Evolutionary conservation across 2,329 filamentous ascomycete genomes (phyloP).

Genomic region (Fusarium redolens): DNA sequence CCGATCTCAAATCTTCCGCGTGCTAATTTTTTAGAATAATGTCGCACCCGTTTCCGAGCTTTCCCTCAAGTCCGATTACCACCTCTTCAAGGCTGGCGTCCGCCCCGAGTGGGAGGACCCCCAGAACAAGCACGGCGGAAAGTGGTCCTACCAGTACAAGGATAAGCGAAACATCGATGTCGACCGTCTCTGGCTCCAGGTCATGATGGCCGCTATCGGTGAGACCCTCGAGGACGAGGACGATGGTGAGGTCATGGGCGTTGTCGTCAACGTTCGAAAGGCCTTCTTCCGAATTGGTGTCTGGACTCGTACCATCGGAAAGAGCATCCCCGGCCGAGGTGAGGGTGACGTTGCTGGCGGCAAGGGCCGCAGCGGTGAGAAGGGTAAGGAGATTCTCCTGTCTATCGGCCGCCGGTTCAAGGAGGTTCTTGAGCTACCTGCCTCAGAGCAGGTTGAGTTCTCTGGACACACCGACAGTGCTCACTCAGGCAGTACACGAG

Average conservation of each 20-base stretch:
- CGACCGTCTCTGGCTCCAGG: conserved; percentile 95
- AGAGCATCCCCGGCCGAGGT: conserved; percentile 80
- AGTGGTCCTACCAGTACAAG: conserved; percentile 99
- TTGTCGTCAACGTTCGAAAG: conserved; percentile 98
- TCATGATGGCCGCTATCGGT: conserved; percentile 95
- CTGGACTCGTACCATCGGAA: conserved; percentile 95
- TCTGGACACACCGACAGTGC: conserved; percentile 96
- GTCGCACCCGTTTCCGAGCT: conserved; percentile 96
- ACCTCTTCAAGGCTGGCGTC: conserved; percentile 97
- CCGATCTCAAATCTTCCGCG: conserved; percentile 7
- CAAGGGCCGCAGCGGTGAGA: conserved; percentile 81
- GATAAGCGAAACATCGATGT: conserved; percentile 93
- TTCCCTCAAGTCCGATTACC: conserved; percentile 97
- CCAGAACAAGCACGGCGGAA: conserved; percentile 99
- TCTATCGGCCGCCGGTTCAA: conserved; percentile 93
- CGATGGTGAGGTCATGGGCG: conserved; percentile 98
- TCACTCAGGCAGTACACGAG: conserved; percentile 91
- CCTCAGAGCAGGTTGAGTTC: conserved; percentile 87
- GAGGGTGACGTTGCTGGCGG: conserved; percentile 78
- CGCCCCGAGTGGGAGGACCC: conserved; percentile 98
- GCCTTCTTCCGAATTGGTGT: conserved; percentile 97
- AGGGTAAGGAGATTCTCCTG: conserved; percentile 86
- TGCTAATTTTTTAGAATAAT: conserved; percentile 78
- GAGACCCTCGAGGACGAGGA: conserved; percentile 96
- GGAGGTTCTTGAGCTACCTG: conserved; percentile 83